Conservation (phyloP, 148 eudicot species). For the Arctostaphylos glauca region DNA sequence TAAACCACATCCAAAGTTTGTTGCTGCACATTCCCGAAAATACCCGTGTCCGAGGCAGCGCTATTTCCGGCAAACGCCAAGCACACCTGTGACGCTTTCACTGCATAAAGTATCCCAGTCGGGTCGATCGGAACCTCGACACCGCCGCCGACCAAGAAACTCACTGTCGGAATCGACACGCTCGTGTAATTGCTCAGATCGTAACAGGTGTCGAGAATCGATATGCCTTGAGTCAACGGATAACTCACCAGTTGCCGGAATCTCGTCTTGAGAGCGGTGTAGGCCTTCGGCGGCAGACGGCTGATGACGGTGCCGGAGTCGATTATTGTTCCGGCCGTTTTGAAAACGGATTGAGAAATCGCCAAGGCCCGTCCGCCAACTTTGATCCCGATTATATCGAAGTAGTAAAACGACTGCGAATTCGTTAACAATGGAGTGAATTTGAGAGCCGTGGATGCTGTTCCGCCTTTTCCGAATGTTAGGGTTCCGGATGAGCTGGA, state of each 20-base stretch:
- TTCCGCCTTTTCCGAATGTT: not conserved
- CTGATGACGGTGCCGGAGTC: slow-evolving; percentile 8
- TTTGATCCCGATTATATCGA: not conserved
- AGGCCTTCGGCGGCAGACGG: not conserved
- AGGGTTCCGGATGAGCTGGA: not conserved
- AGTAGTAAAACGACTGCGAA: not conserved
- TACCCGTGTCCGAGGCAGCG: not conserved
- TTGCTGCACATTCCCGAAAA: slow-evolving; percentile 12
- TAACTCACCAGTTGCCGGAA: not conserved
- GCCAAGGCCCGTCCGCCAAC: not conserved
- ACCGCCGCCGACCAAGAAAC: not conserved
- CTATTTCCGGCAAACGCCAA: slow-evolving; percentile 4
- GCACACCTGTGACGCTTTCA: slow-evolving; percentile 9
- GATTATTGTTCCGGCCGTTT: not conserved
- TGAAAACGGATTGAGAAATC: not conserved
- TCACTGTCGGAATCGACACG: slow-evolving; percentile 1
- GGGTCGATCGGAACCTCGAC: not conserved
- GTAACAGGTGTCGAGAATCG: not conserved
- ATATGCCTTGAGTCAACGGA: too few relatives aligned
- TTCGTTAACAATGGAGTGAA: slow-evolving; percentile 42
- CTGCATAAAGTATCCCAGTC: not conserved
- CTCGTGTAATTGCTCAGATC: not conserved
- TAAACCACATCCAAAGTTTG: slow-evolving; percentile 1
- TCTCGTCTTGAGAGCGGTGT: not conserved
- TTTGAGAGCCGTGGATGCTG: not conserved